Conservation (phyloP, 306 rosid genomes). For the Rosa multiflora region DNA sequence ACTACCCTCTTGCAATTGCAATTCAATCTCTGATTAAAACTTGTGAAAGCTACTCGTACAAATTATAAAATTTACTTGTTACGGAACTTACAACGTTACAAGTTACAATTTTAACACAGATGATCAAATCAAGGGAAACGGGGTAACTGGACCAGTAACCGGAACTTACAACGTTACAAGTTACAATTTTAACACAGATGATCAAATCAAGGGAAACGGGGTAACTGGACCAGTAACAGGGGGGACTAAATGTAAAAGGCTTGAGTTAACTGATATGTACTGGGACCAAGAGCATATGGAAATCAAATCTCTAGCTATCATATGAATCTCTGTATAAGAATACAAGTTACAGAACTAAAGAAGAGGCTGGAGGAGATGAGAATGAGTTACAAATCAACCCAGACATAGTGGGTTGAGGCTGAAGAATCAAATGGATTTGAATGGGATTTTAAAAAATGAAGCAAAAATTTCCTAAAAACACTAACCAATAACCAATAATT, state of each 20-base stretch:
- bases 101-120: background rate
- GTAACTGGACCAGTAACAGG: background rate
- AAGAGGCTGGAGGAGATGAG: background rate
- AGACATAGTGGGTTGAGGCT: conserved; percentile 33
- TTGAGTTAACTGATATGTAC: background rate
- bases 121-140: background rate
- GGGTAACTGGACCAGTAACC: background rate
- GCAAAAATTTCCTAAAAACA: conserved; percentile 36
- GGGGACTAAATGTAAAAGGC: background rate
- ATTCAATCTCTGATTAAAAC: background rate
- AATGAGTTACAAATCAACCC: conserved; percentile 44
- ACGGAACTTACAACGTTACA: too few relatives aligned
- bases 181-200: background rate
- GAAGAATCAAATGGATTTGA: conserved; percentile 53
- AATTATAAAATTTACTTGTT: background rate
- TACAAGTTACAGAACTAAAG: conserved; percentile 27
- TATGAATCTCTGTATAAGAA: conserved; percentile 25
- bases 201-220: background rate
- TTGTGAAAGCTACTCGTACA: background rate
- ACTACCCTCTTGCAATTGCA: background rate
- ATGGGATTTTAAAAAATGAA: conserved; percentile 36
- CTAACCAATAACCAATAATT: conserved; percentile 42
- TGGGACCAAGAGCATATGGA: background rate
- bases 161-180: too few relatives aligned
- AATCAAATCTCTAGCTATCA: conserved; percentile 16